Evolutionary conservation across 495 filamentous ascomycete species (phyloP).

Genomic region (Viridothelium virens): DNA sequence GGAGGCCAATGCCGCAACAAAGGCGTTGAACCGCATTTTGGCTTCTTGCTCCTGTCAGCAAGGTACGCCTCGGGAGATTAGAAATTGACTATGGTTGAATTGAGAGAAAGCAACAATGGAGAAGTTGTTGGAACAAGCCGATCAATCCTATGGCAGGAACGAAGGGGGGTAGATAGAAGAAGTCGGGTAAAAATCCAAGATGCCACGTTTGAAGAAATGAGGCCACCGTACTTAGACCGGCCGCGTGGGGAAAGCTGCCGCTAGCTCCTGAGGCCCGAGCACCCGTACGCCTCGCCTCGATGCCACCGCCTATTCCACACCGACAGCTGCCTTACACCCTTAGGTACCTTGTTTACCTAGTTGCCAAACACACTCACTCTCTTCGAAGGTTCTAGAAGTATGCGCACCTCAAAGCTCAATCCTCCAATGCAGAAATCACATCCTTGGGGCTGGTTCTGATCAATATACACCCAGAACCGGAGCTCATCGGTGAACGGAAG

Average conservation of each 20-base stretch:
- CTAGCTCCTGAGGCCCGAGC: neutral
- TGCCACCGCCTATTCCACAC: too few species aligned
- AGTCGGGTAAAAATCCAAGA: constrained; percentile 10
- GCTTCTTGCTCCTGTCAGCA: constrained; percentile 14
- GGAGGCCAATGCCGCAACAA: constrained; percentile 31
- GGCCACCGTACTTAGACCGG: neutral
- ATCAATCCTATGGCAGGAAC: neutral
- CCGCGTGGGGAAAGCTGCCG: constrained; percentile 10
- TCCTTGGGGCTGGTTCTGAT: too few species aligned
- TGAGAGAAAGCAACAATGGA: neutral
- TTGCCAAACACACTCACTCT: too few species aligned
- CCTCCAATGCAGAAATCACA: too few species aligned
- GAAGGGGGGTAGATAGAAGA: neutral
- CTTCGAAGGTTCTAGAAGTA: too few species aligned
- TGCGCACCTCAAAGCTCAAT: too few species aligned
- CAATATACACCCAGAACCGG: too few species aligned
- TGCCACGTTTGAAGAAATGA: constrained; percentile 11
- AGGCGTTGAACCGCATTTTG: constrained; percentile 33
- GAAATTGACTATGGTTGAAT: neutral
- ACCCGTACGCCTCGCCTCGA: neutral
- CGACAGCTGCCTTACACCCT: too few species aligned
- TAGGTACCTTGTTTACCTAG: too few species aligned
- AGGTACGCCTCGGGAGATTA: constrained; percentile 9
- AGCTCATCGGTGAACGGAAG: too few species aligned
- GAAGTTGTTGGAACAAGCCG: neutral